phyloP scores from a whole-genome alignment of 2,329 filamentous ascomycete species.

The Aspergillus aculeatinus region DNA sequence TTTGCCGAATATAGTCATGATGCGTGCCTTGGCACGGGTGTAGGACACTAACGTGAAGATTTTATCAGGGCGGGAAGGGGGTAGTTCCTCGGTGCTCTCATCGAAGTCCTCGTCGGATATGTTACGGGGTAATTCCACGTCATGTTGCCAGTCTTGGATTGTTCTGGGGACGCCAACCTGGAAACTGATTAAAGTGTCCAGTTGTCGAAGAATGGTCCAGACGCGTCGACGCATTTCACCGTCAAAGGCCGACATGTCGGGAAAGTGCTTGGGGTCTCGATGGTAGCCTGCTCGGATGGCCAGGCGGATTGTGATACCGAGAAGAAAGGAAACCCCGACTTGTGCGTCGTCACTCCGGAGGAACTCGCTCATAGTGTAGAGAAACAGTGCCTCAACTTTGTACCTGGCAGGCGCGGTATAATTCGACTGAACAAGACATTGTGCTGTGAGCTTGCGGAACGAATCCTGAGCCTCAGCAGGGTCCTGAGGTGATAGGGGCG shows the following conservation, averaged over 20 bases:
- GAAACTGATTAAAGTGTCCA: slow-evolving; percentile 62
- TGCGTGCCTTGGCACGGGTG: slow-evolving; percentile 36
- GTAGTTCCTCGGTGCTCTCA: slow-evolving; percentile 51
- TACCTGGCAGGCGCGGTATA: slow-evolving; percentile 33
- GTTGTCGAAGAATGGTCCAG: slow-evolving; percentile 48
- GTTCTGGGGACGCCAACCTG: slow-evolving; percentile 65
- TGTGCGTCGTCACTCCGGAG: slow-evolving; percentile 38
- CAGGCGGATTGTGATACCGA: slow-evolving; percentile 57
- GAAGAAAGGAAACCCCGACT: slow-evolving; percentile 56
- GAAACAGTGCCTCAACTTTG: slow-evolving; percentile 34
- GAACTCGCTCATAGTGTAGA: slow-evolving; percentile 32
- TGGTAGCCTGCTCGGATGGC: slow-evolving; percentile 64
- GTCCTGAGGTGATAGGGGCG: slow-evolving; percentile 20
- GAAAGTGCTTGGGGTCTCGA: slow-evolving; percentile 56
- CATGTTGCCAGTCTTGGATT: slow-evolving; percentile 59
- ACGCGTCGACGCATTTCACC: slow-evolving; percentile 53
- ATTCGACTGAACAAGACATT: slow-evolving; percentile 35
- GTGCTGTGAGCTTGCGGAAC: slow-evolving; percentile 50
- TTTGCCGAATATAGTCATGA: slow-evolving; percentile 39
- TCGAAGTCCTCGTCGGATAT: slow-evolving; percentile 61
- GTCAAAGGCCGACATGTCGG: slow-evolving; percentile 54
- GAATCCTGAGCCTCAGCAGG: slow-evolving; percentile 34
- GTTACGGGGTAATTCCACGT: slow-evolving; percentile 60
- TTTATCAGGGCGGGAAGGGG: slow-evolving; percentile 51
- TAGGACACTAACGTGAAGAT: slow-evolving; percentile 53